Conservation (phyloP, 306 rosid species). For the Vigna mungo region DNA sequence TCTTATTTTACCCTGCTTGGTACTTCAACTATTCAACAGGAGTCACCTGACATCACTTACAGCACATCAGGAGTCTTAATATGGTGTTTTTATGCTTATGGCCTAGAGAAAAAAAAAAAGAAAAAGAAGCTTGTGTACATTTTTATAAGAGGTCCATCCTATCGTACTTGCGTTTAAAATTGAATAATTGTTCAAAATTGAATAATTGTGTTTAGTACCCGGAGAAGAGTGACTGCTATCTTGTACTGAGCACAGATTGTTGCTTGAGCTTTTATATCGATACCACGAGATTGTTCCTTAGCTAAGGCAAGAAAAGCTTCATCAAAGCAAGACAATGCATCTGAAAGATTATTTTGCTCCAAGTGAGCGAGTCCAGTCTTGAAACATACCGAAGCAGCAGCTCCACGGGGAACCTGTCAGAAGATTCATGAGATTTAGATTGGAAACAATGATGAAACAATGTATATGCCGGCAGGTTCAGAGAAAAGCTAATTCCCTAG, state of each 20-base stretch:
- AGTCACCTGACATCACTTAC: neutral
- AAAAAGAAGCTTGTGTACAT: constrained; percentile 9
- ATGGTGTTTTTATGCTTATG: constrained; percentile 28
- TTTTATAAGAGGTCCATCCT: constrained; percentile 6
- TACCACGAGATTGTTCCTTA: constrained; percentile 94
- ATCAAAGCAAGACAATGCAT: constrained; percentile 93
- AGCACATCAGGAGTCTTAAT: neutral
- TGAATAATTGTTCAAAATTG: constrained; percentile 19
- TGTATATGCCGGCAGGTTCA: constrained; percentile 3
- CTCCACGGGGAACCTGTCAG: constrained; percentile 96
- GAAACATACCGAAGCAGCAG: constrained; percentile 87
- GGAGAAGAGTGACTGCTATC: constrained; percentile 93
- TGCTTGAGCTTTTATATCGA: constrained; percentile 97
- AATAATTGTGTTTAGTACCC: constrained; percentile 56
- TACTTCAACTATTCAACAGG: neutral
- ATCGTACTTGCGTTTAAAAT: constrained; percentile 16
- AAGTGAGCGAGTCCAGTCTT: constrained; percentile 95
- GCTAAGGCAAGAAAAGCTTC: constrained; percentile 96
- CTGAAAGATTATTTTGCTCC: constrained; percentile 92
- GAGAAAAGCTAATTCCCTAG: constrained; percentile 9
- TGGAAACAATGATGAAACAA: constrained; percentile 15
- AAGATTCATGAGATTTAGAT: constrained; percentile 37
- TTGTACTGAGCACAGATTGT: constrained; percentile 98
- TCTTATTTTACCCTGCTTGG: neutral
- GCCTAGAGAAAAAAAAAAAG: constrained; percentile 35